Conservation (phyloP, 2,329 filamentous ascomycete species). For the Fusarium tuaranense region DNA sequence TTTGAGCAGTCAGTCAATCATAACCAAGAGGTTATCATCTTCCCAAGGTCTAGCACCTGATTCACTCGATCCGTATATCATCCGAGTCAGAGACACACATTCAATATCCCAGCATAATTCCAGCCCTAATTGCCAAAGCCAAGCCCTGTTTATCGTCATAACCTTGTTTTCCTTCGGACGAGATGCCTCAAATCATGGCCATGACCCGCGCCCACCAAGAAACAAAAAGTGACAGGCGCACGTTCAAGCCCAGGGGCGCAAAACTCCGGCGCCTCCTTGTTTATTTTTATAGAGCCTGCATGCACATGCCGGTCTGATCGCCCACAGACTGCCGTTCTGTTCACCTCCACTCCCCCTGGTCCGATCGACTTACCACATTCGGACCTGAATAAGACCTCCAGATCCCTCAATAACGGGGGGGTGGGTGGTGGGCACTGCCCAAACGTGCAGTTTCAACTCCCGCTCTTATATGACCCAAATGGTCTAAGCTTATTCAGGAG, state of each 20-base stretch:
- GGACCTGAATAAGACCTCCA: conserved; percentile 49
- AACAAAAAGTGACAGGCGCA: background rate
- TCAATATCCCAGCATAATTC: background rate
- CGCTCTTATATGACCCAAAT: background rate
- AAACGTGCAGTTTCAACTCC: conserved; percentile 6
- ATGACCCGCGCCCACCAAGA: background rate
- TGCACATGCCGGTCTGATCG: background rate
- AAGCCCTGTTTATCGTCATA: background rate
- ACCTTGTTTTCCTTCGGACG: conserved; percentile 2
- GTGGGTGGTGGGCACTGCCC: background rate
- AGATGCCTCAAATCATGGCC: conserved; percentile 9
- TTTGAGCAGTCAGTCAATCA: background rate
- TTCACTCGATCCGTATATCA: background rate
- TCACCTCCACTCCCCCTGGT: conserved; percentile 10
- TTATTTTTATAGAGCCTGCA: conserved; percentile 13
- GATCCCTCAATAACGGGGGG: conserved; percentile 46
- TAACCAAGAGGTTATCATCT: background rate
- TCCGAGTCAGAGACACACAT: background rate
- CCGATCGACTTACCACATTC: conserved; percentile 43
- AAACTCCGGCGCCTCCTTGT: conserved; percentile 8
- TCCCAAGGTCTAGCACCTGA: background rate
- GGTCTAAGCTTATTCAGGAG: background rate
- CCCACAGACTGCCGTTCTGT: background rate
- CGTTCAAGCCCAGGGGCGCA: conserved; percentile 7
- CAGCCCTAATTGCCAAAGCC: background rate